phyloP scores from a whole-genome alignment of 805 yeast species.

The Candida hungchunana region DNA sequence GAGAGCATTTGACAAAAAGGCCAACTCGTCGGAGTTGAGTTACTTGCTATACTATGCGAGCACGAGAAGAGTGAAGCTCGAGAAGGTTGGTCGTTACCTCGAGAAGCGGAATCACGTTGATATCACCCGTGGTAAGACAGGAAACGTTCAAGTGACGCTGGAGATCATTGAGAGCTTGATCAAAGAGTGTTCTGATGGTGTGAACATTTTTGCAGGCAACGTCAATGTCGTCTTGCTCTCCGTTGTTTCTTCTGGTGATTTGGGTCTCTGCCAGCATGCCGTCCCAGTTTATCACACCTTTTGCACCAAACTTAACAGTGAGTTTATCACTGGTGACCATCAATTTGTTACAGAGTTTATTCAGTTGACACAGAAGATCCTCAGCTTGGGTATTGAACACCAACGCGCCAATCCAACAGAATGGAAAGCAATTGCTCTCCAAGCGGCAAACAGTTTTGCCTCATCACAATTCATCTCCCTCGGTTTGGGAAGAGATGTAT shows the following conservation, averaged over 20 bases:
- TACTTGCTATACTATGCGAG: slow-evolving; percentile 87
- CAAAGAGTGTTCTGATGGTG: slow-evolving; percentile 72
- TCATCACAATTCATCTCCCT: slow-evolving; percentile 25
- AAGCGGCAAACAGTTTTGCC: slow-evolving; percentile 38
- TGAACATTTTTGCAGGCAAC: slow-evolving; percentile 74
- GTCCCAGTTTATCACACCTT: slow-evolving; percentile 44
- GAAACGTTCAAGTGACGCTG: slow-evolving; percentile 80
- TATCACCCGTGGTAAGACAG: slow-evolving; percentile 56
- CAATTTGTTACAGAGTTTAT: slow-evolving; percentile 48
- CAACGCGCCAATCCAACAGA: slow-evolving; percentile 31
- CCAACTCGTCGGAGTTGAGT: slow-evolving; percentile 88
- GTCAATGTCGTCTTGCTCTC: slow-evolving; percentile 55
- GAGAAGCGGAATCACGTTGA: slow-evolving; percentile 59
- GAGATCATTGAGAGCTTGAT: slow-evolving; percentile 66
- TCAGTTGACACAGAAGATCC: slow-evolving; percentile 29
- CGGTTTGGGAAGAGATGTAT: slow-evolving; percentile 15
- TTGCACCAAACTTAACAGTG: slow-evolving; percentile 52
- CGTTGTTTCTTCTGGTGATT: slow-evolving; percentile 54
- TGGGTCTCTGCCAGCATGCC: slow-evolving; percentile 52
- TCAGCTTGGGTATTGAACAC: slow-evolving; percentile 12
- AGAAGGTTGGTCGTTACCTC: slow-evolving; percentile 74
- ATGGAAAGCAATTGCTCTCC: slow-evolving; percentile 37
- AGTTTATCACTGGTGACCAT: slow-evolving; percentile 61
- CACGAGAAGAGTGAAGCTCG: slow-evolving; percentile 81
- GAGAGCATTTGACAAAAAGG: slow-evolving; percentile 77